A percentile compares a stretch with the other conserved stretches of the same genome.
Evolutionary conservation across 306 rosid genomes (phyloP).

Genomic region (Acacia acuminata): DNA sequence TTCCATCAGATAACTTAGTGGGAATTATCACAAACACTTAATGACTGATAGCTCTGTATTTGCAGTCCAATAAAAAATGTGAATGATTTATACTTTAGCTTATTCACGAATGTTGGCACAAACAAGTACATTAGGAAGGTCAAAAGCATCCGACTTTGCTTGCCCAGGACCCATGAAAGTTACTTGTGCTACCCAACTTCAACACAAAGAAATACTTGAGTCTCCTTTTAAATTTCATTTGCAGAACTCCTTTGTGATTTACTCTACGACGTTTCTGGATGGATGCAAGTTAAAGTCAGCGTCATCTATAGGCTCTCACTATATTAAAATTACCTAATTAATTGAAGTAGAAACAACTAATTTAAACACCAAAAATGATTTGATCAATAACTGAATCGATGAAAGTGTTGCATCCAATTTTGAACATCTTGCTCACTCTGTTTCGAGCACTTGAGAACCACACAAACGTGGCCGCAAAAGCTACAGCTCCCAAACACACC

Average conservation of each 20-base stretch:
- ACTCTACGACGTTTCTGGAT: conserved; percentile 10
- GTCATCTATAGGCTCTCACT: conserved; percentile 1
- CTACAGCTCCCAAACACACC: conserved; percentile 74
- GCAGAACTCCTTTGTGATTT: conserved; percentile 6
- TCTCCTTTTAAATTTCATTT: conserved; percentile 3
- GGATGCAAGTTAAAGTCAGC: conserved; percentile 20
- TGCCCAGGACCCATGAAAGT: conserved; percentile 1
- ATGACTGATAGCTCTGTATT: background rate
- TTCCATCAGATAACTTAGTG: background rate
- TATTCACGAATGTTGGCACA: background rate
- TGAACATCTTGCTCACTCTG: conserved; percentile 73
- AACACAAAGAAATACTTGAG: conserved; percentile 8
- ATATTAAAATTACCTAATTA: background rate
- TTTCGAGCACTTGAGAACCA: conserved; percentile 74
- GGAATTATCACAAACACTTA: too few species aligned
- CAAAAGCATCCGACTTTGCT: background rate
- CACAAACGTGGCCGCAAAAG: conserved; percentile 68
- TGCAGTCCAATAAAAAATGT: background rate
- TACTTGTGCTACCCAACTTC: conserved; percentile 21
- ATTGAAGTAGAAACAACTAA: background rate
- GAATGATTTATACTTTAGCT: background rate
- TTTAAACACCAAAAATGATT: background rate
- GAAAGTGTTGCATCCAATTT: conserved; percentile 58
- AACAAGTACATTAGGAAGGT: background rate
- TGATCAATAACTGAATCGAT: conserved; percentile 81